Evolutionary conservation across 768 basidiomycete species (phyloP).

Genomic region (Serendipita indica): DNA sequence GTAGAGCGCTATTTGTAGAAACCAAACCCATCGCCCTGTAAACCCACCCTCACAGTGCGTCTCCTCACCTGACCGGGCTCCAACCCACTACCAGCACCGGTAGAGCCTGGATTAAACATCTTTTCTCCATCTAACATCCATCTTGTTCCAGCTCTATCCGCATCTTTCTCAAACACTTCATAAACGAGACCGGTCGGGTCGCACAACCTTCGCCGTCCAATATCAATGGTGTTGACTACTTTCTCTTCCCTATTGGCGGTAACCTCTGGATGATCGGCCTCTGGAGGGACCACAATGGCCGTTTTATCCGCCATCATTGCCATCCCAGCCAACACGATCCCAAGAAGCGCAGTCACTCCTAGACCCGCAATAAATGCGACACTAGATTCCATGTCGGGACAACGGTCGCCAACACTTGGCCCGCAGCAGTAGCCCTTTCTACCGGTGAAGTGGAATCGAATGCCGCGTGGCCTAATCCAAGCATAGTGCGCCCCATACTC

Average conservation of each 20-base stretch:
- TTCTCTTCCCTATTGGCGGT: background rate
- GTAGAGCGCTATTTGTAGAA: too few species aligned
- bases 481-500: background rate
- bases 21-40: too few species aligned
- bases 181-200: background rate
- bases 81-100: too few species aligned
- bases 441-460: background rate
- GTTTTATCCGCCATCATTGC: background rate
- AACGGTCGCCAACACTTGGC: background rate
- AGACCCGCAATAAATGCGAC: background rate
- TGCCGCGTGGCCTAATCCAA: background rate
- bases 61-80: too few species aligned
- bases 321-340: background rate
- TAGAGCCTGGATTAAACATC: background rate
- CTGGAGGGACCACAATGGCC: background rate
- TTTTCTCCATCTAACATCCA: background rate
- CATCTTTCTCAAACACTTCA: background rate
- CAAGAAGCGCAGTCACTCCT: background rate
- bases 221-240: background rate
- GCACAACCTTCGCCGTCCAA: background rate
- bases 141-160: background rate
- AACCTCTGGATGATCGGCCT: background rate
- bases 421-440: background rate
- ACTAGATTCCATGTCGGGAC: background rate
- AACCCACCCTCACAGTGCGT: too few species aligned